Evolutionary conservation across 1,284 basidiomycete genomes (phyloP).

Genomic region (Malassezia sympodialis): DNA sequence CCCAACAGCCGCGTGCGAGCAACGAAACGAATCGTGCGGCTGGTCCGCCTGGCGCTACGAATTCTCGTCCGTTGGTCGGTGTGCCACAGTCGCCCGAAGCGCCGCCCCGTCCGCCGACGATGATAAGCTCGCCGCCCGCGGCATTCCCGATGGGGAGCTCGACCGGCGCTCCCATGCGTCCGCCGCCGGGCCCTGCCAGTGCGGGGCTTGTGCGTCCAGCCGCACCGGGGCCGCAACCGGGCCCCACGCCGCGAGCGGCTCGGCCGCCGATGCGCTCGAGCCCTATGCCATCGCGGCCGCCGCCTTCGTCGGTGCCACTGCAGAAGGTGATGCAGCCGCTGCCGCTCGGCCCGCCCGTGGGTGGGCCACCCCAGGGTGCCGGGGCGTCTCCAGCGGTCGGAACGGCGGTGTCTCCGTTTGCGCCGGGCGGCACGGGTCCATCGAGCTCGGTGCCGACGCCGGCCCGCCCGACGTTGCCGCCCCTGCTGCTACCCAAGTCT

Average conservation of each 20-base stretch:
- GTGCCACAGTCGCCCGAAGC: not conserved
- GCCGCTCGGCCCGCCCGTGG: not conserved
- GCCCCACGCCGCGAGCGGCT: not conserved
- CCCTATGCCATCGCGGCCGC: not conserved
- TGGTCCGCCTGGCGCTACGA: not conserved
- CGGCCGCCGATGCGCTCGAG: not conserved
- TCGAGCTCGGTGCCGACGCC: not conserved
- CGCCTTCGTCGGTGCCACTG: not conserved
- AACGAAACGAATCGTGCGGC: not conserved
- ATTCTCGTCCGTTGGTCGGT: not conserved
- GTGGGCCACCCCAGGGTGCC: not conserved
- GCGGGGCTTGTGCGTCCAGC: not conserved
- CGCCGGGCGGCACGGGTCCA: not conserved
- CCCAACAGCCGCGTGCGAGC: not conserved
- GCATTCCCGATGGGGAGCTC: not conserved
- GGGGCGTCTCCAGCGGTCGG: not conserved
- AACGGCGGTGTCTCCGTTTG: not conserved
- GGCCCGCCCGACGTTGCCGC: not conserved
- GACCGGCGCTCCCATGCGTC: not conserved
- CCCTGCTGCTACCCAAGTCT: slow-evolving; percentile 3
- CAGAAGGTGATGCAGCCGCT: not conserved
- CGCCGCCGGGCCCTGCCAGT: not conserved
- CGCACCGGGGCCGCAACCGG: not conserved
- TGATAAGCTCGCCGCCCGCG: not conserved
- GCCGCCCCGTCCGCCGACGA: not conserved